Evolutionary conservation across 805 yeast genomes (phyloP).

Genomic region (Ogataea ramenticola): DNA sequence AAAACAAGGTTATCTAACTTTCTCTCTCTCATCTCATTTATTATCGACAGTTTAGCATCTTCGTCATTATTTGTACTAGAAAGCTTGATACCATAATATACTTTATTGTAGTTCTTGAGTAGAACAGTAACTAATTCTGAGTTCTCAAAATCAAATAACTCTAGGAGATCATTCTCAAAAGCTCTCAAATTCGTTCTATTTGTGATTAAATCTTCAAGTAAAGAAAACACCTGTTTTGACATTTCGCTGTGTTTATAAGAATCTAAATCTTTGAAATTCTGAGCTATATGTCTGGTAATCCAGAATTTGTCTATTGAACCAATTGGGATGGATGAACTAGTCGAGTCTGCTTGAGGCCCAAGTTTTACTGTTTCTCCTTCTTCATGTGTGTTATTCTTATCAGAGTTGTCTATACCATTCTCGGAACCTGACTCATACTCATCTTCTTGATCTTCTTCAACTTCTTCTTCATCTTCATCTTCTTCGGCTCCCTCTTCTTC

Average conservation of each 20-base stretch:
- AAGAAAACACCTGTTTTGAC: conserved; percentile 30
- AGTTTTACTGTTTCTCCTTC: conserved; percentile 11
- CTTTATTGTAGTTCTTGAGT: conserved; percentile 32
- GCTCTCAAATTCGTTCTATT: conserved; percentile 29
- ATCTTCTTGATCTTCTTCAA: conserved; percentile 23
- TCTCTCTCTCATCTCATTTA: conserved; percentile 35
- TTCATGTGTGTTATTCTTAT: conserved; percentile 12
- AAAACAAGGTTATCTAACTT: conserved; percentile 34
- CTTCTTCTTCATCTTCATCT: conserved; percentile 22
- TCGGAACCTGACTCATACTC: too few relatives aligned
- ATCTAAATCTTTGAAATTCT: conserved; percentile 29
- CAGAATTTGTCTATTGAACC: conserved; percentile 33
- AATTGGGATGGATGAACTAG: conserved; percentile 8
- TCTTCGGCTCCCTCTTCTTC: conserved; percentile 21
- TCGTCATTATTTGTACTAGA: conserved; percentile 14
- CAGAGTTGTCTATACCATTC: conserved; percentile 20
- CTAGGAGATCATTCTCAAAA: conserved; percentile 48
- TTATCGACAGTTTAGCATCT: conserved; percentile 27
- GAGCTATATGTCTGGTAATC: conserved; percentile 44
- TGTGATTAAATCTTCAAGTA: conserved; percentile 27
- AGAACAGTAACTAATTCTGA: conserved; percentile 42
- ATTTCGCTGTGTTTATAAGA: conserved; percentile 26
- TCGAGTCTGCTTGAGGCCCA: not conserved
- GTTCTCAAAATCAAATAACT: conserved; percentile 44
- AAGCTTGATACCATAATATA: conserved; percentile 23